Conservation (phyloP, 208 protist genomes). For the Trypanosoma cruzi region DNA sequence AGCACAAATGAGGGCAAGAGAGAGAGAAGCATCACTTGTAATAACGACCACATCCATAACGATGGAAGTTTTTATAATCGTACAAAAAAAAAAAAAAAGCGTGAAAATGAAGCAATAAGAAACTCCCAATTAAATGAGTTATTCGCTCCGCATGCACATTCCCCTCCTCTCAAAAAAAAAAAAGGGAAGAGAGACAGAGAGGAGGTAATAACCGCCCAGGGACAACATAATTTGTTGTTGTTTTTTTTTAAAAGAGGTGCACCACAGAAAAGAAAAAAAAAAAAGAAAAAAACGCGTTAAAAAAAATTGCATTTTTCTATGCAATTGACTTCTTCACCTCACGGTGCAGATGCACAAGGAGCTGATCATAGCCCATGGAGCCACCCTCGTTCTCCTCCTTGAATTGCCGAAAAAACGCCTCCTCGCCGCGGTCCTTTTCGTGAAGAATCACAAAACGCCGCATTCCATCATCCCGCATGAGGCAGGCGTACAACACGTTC, state of each 20-base stretch:
- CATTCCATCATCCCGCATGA: slow-evolving; percentile 75
- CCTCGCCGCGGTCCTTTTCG: slow-evolving; percentile 73
- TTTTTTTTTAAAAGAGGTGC: too few species aligned
- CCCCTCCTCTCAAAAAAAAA: too few species aligned
- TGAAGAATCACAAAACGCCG: slow-evolving; percentile 80
- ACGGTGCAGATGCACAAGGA: slow-evolving; percentile 67
- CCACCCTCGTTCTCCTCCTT: slow-evolving; percentile 64
- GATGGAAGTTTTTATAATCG: background rate
- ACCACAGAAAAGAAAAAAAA: background rate
- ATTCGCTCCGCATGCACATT: too few species aligned
- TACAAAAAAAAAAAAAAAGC: background rate
- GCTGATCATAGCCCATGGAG: slow-evolving; percentile 66
- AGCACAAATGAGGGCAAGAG: background rate
- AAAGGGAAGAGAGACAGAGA: too few species aligned
- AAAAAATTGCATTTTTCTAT: slow-evolving; percentile 9
- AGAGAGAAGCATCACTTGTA: background rate
- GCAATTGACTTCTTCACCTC: slow-evolving; percentile 48
- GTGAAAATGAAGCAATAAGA: background rate
- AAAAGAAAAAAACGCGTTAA: slow-evolving; percentile 1
- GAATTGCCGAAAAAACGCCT: slow-evolving; percentile 78
- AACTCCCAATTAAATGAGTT: too few species aligned
- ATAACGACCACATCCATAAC: background rate
- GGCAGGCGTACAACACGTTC: slow-evolving; percentile 71
- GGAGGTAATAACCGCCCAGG: too few species aligned
- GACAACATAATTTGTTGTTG: too few species aligned